These are phyloP conservation scores for Trichoderma lentiforme DNA, from an alignment of 2,329 filamentous ascomycete genomes.

Conservation along the genomic window DNA sequence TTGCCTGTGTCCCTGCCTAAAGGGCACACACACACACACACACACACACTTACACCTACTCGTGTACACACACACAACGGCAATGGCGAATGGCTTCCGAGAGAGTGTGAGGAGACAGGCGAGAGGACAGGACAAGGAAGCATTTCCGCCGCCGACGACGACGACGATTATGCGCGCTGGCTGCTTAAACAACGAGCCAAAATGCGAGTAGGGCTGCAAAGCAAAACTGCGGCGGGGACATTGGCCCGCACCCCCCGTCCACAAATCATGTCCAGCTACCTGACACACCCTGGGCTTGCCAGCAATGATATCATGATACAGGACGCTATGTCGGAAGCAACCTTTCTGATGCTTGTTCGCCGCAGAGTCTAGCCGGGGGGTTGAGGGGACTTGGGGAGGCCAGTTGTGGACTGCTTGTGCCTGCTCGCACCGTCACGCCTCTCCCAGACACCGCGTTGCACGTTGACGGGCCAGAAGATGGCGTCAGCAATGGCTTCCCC, in stretches of 20 bases:
- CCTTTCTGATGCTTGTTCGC: conserved; percentile 21
- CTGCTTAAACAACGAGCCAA: conserved; percentile 7
- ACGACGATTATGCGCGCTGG: conserved; percentile 8
- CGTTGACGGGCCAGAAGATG: conserved; percentile 15
- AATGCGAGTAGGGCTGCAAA: conserved; percentile 16
- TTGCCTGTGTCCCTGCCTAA: conserved; percentile 11
- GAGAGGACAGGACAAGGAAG: not conserved
- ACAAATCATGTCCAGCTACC: conserved; percentile 19
- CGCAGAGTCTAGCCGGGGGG: conserved; percentile 17
- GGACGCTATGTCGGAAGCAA: conserved; percentile 22
- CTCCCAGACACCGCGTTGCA: conserved; percentile 4
- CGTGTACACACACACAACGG: not conserved
- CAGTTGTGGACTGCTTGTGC: not conserved
- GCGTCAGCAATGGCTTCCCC: conserved; percentile 17
- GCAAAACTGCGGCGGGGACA: conserved; percentile 15
- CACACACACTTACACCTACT: not conserved
- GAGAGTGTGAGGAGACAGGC: not conserved
- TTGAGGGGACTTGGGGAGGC: not conserved
- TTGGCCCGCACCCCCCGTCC: conserved; percentile 11
- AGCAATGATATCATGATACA: conserved; percentile 35
- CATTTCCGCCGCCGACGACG: not conserved
- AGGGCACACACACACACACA: not conserved
- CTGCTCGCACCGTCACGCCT: not conserved
- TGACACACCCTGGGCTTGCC: conserved; percentile 2
- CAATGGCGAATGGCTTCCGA: not conserved